Conservation (phyloP, 1,284 basidiomycete species). For the Malassezia psittaci region DNA sequence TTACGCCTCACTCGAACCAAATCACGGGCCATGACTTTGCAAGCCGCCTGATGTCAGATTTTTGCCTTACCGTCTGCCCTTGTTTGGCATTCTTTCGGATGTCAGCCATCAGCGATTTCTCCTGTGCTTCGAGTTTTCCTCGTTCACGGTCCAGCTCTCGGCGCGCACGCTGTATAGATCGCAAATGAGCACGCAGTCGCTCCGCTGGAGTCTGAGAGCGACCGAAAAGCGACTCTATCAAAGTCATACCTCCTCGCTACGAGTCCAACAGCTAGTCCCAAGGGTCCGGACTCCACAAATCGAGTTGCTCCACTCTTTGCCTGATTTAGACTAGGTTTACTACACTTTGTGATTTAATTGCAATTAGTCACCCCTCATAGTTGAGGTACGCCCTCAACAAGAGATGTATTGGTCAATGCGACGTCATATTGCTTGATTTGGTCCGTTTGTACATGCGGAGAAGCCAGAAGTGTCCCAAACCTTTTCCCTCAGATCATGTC, state of each 20-base stretch:
- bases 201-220: conserved; percentile 89
- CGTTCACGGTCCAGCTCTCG: conserved; percentile 92
- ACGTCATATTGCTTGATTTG: no score
- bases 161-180: conserved; percentile 87
- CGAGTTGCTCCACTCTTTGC: no score
- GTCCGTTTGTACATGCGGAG: no score
- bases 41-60: conserved; percentile 48
- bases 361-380: background rate
- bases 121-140: conserved; percentile 79
- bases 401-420: background rate
- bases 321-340: no score
- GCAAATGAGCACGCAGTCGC: conserved; percentile 87
- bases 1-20: conserved; percentile 89
- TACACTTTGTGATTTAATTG: background rate
- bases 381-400: background rate
- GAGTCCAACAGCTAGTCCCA: background rate
- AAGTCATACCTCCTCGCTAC: conserved; percentile 14
- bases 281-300: no score
- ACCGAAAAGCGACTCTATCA: conserved; percentile 57
- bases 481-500: no score
- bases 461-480: no score
- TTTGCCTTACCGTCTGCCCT: conserved; percentile 72
- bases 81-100: conserved; percentile 93
- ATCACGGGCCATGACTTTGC: conserved; percentile 98
- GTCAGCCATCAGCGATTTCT: conserved; percentile 57